A percentile compares a stretch with the other conserved stretches of the same genome.
Conservation (phyloP, 495 filamentous ascomycete genomes). For the Daldinia caldariorum region DNA sequence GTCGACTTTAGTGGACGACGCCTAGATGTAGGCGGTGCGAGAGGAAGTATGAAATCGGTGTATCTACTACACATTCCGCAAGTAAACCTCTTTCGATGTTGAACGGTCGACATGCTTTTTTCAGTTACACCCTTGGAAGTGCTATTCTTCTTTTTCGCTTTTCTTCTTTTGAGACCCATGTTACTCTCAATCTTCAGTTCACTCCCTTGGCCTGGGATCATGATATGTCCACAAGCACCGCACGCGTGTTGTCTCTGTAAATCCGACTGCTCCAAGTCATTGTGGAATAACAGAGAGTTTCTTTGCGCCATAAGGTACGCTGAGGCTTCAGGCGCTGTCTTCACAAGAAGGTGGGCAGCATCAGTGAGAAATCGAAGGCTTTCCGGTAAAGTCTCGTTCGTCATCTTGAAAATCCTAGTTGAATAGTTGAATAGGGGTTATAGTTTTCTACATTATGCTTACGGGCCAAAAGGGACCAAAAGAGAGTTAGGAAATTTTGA, state of each 20-base stretch:
- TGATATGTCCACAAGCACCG: constrained; percentile 62
- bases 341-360: constrained; percentile 60
- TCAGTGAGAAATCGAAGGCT: constrained; percentile 58
- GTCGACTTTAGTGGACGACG: constrained; percentile 24
- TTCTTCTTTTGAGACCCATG: constrained; percentile 32
- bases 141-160: constrained; percentile 19
- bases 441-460: not conserved
- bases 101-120: not conserved
- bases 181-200: constrained; percentile 49
- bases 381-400: constrained; percentile 41
- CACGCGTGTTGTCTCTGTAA: constrained; percentile 59
- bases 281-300: constrained; percentile 54
- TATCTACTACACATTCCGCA: constrained; percentile 57
- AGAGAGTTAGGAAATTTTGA: constrained; percentile 15
- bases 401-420: constrained; percentile 36
- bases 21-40: constrained; percentile 48
- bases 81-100: constrained; percentile 52
- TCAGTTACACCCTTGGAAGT: constrained; percentile 2
- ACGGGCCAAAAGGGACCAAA: not conserved
- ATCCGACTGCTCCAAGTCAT: constrained; percentile 55
- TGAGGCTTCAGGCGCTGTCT: constrained; percentile 58
- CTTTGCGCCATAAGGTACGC: constrained; percentile 60
- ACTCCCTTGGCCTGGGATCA: constrained; percentile 57
- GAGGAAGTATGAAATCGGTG: constrained; percentile 52
- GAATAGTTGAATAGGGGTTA: not conserved